A percentile compares a stretch with the other conserved stretches of the same genome.
Evolutionary conservation across 495 filamentous ascomycete species (phyloP).

Genomic region (Pseudomonodictys pantanalensis): DNA sequence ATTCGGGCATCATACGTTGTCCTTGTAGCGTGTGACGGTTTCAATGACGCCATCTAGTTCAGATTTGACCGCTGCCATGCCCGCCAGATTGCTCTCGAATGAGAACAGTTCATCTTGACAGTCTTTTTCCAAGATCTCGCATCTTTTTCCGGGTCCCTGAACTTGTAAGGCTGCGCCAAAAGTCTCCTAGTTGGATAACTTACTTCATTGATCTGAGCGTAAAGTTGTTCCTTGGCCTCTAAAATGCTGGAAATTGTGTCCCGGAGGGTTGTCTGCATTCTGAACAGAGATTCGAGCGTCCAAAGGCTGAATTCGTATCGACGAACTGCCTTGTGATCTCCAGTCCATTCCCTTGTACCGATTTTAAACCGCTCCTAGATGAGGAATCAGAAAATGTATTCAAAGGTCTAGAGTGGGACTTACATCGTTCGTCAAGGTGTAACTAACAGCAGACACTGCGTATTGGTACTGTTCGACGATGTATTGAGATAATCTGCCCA

Average conservation of each 20-base stretch:
- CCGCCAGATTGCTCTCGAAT: neutral
- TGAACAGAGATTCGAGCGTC: conserved; percentile 13
- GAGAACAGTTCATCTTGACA: neutral
- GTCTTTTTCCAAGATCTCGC: conserved; percentile 1
- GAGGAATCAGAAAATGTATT: neutral
- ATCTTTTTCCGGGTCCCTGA: conserved; percentile 8
- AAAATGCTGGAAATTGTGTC: neutral
- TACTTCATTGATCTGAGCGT: conserved; percentile 7
- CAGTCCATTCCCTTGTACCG: neutral
- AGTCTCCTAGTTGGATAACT: neutral
- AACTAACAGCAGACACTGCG: neutral
- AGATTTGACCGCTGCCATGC: neutral
- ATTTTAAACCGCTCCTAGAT: neutral
- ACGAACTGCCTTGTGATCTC: neutral
- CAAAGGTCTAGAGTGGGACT: neutral
- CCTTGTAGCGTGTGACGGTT: conserved; percentile 6
- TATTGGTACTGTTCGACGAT: conserved; percentile 1
- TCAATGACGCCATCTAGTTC: conserved; percentile 6
- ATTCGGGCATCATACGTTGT: neutral
- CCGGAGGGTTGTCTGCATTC: neutral
- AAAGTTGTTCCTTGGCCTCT: conserved; percentile 1
- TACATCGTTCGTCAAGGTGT: neutral
- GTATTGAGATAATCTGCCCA: neutral
- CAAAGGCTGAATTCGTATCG: conserved; percentile 4
- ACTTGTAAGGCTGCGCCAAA: neutral